These are phyloP conservation scores for Eutypella sp. DNA, from an alignment of 2,329 filamentous ascomycete genomes.

Conservation along the genomic window DNA sequence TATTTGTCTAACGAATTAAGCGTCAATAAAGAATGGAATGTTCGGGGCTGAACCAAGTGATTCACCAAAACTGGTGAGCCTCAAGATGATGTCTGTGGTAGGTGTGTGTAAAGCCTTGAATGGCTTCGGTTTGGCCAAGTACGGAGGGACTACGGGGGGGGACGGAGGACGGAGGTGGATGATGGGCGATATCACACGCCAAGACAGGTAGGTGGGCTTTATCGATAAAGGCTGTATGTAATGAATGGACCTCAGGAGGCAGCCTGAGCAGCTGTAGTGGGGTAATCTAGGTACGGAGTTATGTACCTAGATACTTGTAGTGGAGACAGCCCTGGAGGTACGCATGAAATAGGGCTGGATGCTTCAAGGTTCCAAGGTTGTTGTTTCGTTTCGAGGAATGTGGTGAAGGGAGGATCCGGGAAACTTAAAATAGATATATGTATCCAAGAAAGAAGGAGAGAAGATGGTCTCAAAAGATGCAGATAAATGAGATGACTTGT, in stretches of 20 bases:
- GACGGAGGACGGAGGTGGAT: no score
- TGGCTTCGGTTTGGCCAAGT: constrained; percentile 3
- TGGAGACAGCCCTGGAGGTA: no score
- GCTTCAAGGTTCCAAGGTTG: no score
- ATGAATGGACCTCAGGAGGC: not conserved
- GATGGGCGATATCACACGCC: no score
- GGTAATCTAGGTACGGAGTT: not conserved
- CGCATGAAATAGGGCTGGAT: not conserved
- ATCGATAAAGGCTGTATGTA: not conserved
- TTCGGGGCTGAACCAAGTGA: not conserved
- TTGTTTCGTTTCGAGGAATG: no score
- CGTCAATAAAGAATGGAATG: not conserved
- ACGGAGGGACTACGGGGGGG: not conserved
- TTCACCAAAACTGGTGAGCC: not conserved
- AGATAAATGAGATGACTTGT: no score
- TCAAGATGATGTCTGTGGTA: not conserved
- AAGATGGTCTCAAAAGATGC: not conserved
- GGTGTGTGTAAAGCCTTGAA: not conserved
- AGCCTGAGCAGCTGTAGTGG: not conserved
- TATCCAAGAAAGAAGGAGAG: not conserved
- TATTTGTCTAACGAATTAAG: no score
- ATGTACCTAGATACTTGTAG: no score
- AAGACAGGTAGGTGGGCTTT: no score
- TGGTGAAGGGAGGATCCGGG: no score
- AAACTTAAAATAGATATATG: not conserved